Percentiles rank a stretch among this genome's conserved stretches.
Evolutionary conservation across 2,329 filamentous ascomycete species (phyloP).

Genomic region (Endoconidiophora laricicola): DNA sequence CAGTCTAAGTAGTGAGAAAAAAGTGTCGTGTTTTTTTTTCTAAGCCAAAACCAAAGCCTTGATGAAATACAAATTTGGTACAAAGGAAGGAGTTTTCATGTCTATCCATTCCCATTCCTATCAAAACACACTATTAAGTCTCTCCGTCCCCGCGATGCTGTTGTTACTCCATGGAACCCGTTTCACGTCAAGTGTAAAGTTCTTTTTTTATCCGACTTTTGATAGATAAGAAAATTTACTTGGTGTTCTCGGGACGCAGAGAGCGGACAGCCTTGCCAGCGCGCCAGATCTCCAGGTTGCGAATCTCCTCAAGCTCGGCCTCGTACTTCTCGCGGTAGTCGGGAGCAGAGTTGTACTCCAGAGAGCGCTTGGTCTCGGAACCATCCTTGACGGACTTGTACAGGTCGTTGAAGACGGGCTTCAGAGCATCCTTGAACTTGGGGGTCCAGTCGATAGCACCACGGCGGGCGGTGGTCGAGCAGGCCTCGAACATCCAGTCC

Average conservation of each 20-base stretch:
- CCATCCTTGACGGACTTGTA: conserved; percentile 88
- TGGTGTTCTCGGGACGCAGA: conserved; percentile 76
- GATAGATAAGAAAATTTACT: conserved; percentile 30
- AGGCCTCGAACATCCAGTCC: conserved; percentile 99
- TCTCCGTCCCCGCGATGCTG: conserved; percentile 8
- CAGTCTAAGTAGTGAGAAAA: background rate
- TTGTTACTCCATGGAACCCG: conserved; percentile 9
- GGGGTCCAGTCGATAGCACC: conserved; percentile 98
- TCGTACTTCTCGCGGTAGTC: conserved; percentile 97
- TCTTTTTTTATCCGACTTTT: background rate
- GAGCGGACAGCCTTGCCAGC: conserved; percentile 91
- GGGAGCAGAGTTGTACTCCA: conserved; percentile 89
- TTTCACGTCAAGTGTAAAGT: background rate
- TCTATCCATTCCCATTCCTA: conserved; percentile 6
- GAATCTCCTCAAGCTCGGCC: conserved; percentile 97
- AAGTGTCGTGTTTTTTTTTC: conserved; percentile 7
- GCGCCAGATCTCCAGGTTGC: conserved; percentile 95
- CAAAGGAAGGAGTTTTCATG: conserved; percentile 8
- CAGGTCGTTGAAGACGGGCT: conserved; percentile 95
- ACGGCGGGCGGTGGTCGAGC: conserved; percentile 94
- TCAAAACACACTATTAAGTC: conserved; percentile 8
- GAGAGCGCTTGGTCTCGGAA: conserved; percentile 84
- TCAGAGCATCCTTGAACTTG: conserved; percentile 93
- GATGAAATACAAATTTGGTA: conserved; percentile 13
- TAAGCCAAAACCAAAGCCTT: conserved; percentile 9